Percentiles rank a stretch among this genome's conserved stretches.
phyloP scores from a whole-genome alignment of 495 filamentous ascomycete genomes.

The Aspergillus egyptiacus region DNA sequence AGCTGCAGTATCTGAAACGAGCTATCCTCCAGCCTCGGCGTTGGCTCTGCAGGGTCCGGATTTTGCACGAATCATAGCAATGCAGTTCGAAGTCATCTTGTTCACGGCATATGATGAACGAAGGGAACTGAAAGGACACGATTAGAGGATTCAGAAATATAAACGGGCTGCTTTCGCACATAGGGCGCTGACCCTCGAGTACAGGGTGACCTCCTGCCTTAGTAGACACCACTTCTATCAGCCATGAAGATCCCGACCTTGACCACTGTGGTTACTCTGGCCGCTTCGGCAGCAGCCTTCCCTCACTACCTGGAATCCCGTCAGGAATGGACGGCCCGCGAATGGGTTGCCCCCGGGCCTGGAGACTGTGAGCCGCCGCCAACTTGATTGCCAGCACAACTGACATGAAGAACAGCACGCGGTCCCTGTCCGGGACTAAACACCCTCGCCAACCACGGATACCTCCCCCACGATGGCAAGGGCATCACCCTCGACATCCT shows the following conservation, averaged over 20 bases:
- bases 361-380: conserved; percentile 5
- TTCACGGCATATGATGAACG: too few relatives aligned
- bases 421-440: conserved; percentile 46
- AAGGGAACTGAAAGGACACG: too few relatives aligned
- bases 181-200: too few relatives aligned
- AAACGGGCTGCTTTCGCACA: too few relatives aligned
- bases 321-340: conserved; percentile 1
- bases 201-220: too few relatives aligned
- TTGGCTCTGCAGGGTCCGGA: too few relatives aligned
- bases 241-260: conserved; percentile 12
- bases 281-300: conserved; percentile 5
- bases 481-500: conserved; percentile 12
- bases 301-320: conserved; percentile 9
- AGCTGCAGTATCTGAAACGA: too few relatives aligned
- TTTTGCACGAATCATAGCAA: too few relatives aligned
- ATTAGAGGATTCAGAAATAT: too few relatives aligned
- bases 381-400: background rate
- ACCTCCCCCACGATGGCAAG: conserved; percentile 37
- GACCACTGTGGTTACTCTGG: background rate
- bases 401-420: conserved; percentile 1
- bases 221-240: too few relatives aligned
- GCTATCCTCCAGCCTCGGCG: too few relatives aligned
- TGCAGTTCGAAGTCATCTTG: too few relatives aligned
- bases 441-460: conserved; percentile 51
- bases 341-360: conserved; percentile 11